These are phyloP conservation scores for Artemisia annua DNA, from an alignment of 129 eudicot species.

Conservation along the genomic window DNA sequence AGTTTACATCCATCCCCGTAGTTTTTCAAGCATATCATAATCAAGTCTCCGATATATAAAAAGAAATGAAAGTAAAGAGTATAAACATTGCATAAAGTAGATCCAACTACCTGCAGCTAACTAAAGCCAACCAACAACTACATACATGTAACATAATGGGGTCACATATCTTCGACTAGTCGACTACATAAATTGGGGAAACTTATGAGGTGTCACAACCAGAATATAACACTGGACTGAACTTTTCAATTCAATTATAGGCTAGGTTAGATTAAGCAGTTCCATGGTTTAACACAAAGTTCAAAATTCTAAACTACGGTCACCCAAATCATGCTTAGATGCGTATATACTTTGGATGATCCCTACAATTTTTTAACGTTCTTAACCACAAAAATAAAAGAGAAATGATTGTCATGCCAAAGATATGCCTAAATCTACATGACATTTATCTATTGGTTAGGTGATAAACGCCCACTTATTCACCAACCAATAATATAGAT, in stretches of 20 bases:
- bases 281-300: neutral
- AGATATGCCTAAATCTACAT: too few species aligned
- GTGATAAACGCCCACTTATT: too few species aligned
- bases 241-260: neutral
- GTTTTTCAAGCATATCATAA: too few species aligned
- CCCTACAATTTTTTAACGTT: constrained; percentile 6
- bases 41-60: too few species aligned
- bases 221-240: neutral
- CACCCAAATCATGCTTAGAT: constrained; percentile 19
- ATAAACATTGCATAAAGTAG: too few species aligned
- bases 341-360: constrained; percentile 9
- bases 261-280: too few species aligned
- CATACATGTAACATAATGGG: neutral
- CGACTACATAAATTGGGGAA: neutral
- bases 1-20: too few species aligned
- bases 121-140: neutral
- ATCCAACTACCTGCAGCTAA: neutral
- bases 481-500: too few species aligned
- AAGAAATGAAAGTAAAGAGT: too few species aligned
- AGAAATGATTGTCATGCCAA: too few species aligned
- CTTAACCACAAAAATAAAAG: neutral
- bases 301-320: constrained; percentile 7
- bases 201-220: neutral
- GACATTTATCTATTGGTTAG: too few species aligned
- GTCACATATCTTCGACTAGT: neutral